Evolutionary conservation across 352 stramenopile species (phyloP).

Genomic region (Aphanomyces invadans): DNA sequence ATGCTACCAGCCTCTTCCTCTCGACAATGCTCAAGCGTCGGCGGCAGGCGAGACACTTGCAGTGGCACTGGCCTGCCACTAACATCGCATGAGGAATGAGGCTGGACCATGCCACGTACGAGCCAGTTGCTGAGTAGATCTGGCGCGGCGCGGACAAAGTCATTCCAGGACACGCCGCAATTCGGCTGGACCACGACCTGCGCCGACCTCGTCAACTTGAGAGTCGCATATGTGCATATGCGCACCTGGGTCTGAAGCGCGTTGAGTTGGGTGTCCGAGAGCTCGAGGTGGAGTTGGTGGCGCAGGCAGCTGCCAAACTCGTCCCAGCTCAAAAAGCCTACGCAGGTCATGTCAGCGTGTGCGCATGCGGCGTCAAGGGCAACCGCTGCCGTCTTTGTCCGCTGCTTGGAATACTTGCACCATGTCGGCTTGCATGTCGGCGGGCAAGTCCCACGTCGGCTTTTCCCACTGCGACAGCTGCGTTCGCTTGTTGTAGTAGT

Average conservation of each 20-base stretch:
- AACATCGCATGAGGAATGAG: background rate
- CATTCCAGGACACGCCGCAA: slow-evolving; percentile 12
- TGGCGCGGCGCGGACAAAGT: slow-evolving; percentile 9
- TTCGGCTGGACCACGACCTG: slow-evolving; percentile 10
- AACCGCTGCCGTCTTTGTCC: slow-evolving; percentile 9
- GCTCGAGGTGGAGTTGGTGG: background rate
- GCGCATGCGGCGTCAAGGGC: background rate
- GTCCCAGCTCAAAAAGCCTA: slow-evolving; percentile 17
- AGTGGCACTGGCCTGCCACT: background rate
- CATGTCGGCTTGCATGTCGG: slow-evolving; percentile 11
- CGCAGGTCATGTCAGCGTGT: background rate
- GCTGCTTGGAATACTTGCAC: slow-evolving; percentile 9
- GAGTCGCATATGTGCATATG: background rate
- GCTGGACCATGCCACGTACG: background rate
- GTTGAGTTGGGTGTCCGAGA: background rate
- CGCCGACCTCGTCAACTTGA: background rate
- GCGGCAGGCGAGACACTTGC: background rate
- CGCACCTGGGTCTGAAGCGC: background rate
- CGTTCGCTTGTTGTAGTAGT: slow-evolving; percentile 36
- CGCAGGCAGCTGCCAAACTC: slow-evolving; percentile 12
- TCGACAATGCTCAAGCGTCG: background rate
- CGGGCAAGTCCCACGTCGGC: background rate
- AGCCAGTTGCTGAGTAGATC: slow-evolving; percentile 14
- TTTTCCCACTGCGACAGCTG: slow-evolving; percentile 28
- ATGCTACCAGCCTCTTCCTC: background rate